These are phyloP conservation scores for Datisca glomerata DNA, from an alignment of 306 rosid species.

Conservation along the genomic window DNA sequence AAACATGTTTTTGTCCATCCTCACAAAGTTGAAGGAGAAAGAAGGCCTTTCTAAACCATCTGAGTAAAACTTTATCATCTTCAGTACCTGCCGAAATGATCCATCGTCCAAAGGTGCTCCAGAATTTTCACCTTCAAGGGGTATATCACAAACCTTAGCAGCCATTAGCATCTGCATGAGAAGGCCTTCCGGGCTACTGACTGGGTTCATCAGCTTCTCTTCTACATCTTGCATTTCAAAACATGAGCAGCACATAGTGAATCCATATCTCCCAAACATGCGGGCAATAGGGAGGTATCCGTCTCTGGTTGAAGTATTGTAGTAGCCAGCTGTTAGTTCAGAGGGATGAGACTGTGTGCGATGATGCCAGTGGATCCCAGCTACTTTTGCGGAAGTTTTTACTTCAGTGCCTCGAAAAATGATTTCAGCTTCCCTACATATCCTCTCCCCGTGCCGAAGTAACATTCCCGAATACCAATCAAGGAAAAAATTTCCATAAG, in stretches of 20 bases:
- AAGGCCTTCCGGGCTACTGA: conserved; percentile 70
- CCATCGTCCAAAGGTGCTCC: conserved; percentile 40
- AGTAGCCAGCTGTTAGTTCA: conserved; percentile 82
- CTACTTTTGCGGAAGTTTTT: conserved; percentile 50
- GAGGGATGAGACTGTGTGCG: conserved; percentile 62
- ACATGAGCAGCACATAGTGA: conserved; percentile 69
- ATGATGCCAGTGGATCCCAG: conserved; percentile 66
- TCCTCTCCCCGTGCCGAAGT: conserved; percentile 71
- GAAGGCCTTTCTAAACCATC: conserved; percentile 65
- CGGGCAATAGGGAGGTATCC: conserved; percentile 75
- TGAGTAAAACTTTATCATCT: conserved; percentile 59
- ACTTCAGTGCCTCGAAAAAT: conserved; percentile 65
- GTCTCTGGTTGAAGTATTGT: conserved; percentile 47
- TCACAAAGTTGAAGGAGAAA: conserved; percentile 69
- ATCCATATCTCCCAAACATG: conserved; percentile 58
- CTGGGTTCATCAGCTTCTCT: conserved; percentile 37
- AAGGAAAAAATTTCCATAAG: conserved; percentile 66
- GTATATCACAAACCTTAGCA: conserved; percentile 65
- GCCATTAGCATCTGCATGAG: conserved; percentile 67
- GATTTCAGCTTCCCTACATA: conserved; percentile 71
- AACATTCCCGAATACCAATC: conserved; percentile 84
- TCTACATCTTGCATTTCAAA: conserved; percentile 56
- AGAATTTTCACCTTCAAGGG: conserved; percentile 67
- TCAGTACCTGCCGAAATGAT: conserved; percentile 47
- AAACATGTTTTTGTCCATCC: conserved; percentile 71